phyloP scores from a whole-genome alignment of 176 grass and related monocot species.

The Carex pumila region DNA sequence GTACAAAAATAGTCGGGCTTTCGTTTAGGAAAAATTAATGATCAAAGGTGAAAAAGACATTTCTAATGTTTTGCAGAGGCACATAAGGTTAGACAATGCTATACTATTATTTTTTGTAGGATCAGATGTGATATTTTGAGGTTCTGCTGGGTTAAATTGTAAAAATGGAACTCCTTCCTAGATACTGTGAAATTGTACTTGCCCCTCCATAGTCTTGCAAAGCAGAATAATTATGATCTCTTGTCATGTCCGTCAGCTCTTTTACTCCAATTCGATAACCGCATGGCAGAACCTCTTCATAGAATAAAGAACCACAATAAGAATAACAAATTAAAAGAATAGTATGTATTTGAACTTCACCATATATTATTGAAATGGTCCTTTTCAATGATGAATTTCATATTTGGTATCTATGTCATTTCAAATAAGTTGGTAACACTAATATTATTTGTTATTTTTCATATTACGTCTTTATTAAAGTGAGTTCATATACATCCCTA shows the following conservation, averaged over 20 bases:
- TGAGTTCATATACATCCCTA: neutral
- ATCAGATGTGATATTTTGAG: neutral
- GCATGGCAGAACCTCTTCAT: conserved; percentile 31
- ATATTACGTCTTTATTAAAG: neutral
- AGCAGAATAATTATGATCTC: conserved; percentile 77
- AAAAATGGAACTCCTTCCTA: neutral
- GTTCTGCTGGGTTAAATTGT: neutral
- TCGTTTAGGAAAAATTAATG: neutral
- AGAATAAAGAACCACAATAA: conserved; percentile 18
- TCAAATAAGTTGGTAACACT: neutral
- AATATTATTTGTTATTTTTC: neutral
- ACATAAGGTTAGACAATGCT: neutral
- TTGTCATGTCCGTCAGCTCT: conserved; percentile 61
- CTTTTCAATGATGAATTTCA: neutral
- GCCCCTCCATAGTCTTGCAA: conserved; percentile 79
- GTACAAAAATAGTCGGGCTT: neutral
- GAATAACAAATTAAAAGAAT: conserved; percentile 12
- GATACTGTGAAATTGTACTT: conserved; percentile 29
- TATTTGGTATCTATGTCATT: neutral
- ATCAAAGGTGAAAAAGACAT: neutral
- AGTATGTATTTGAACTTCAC: neutral
- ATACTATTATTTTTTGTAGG: neutral
- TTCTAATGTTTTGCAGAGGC: neutral
- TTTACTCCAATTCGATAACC: conserved; percentile 54
- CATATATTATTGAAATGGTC: conserved; percentile 1